A percentile compares a stretch with the other conserved stretches of the same genome.
phyloP scores from a whole-genome alignment of 2,329 filamentous ascomycete species.

The Sclerotinia glacialis region DNA sequence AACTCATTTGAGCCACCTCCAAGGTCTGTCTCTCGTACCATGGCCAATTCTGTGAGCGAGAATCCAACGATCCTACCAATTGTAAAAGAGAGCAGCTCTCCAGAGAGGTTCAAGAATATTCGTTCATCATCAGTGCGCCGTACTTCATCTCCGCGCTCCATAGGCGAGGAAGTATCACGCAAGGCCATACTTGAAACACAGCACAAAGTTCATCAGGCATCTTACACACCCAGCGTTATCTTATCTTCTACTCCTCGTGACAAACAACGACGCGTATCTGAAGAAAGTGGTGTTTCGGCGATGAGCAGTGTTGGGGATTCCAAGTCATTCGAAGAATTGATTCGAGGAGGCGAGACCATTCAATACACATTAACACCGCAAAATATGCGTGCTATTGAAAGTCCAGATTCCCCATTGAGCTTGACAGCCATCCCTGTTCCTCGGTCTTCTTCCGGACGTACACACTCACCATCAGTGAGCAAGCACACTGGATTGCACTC shows the following conservation, averaged over 20 bases:
- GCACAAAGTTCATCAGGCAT: constrained; percentile 25
- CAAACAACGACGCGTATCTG: constrained; percentile 55
- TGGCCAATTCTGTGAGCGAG: neutral
- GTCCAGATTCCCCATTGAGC: constrained; percentile 44
- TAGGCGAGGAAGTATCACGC: constrained; percentile 23
- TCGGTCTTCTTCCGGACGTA: constrained; percentile 31
- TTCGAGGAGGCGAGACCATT: constrained; percentile 77
- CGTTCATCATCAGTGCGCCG: constrained; percentile 19
- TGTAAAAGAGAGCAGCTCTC: constrained; percentile 4
- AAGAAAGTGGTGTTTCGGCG: constrained; percentile 47
- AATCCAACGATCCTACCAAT: neutral
- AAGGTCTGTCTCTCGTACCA: constrained; percentile 16
- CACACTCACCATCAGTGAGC: constrained; percentile 33
- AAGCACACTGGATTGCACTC: constrained; percentile 32
- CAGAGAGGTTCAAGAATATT: neutral
- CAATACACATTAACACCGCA: constrained; percentile 80
- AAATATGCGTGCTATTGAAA: constrained; percentile 73
- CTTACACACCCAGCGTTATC: constrained; percentile 51
- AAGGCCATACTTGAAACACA: constrained; percentile 23
- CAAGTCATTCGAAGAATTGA: constrained; percentile 73
- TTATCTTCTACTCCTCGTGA: constrained; percentile 49
- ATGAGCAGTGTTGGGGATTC: constrained; percentile 54
- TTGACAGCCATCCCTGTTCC: constrained; percentile 27
- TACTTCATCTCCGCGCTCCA: constrained; percentile 26
- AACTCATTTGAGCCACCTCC: constrained; percentile 10